Conservation (phyloP, 768 basidiomycete species). For the Boletus speciosus region DNA sequence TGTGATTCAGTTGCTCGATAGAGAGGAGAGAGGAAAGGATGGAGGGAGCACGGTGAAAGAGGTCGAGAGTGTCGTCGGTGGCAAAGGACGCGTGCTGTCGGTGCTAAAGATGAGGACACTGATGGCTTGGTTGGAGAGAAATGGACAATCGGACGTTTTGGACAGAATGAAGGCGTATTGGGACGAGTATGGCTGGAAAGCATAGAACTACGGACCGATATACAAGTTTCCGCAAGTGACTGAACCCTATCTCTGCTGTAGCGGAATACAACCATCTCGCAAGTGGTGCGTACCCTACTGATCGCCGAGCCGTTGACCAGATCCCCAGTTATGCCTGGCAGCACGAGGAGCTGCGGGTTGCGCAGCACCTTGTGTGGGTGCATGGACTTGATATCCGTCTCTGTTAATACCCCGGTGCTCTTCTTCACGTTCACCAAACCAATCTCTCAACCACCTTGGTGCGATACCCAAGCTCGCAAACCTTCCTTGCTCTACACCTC, state of each 20-base stretch:
- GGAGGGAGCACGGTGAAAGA: conserved; percentile 77
- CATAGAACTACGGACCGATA: conserved; percentile 8
- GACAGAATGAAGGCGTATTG: conserved; percentile 70
- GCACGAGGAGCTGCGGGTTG: conserved; percentile 15
- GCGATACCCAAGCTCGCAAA: conserved; percentile 45
- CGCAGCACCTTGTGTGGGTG: conserved; percentile 43
- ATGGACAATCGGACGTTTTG: conserved; percentile 61
- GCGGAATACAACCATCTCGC: background rate
- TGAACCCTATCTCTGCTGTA: background rate
- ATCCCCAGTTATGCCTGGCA: conserved; percentile 50
- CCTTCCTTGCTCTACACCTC: conserved; percentile 36
- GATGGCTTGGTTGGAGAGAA: conserved; percentile 75
- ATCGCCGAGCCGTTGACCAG: conserved; percentile 48
- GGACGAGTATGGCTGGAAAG: conserved; percentile 29
- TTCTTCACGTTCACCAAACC: conserved; percentile 41
- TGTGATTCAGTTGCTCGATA: conserved; percentile 81
- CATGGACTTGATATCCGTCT: conserved; percentile 54
- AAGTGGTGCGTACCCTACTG: conserved; percentile 3
- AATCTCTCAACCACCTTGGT: conserved; percentile 54
- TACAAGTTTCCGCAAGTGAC: background rate
- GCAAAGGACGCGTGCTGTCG: conserved; percentile 64
- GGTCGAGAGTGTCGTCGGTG: conserved; percentile 68
- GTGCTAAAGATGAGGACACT: conserved; percentile 86
- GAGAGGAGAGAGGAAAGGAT: conserved; percentile 43
- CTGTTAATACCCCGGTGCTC: conserved; percentile 36